Evolutionary conservation across 2,329 filamentous ascomycete species (phyloP), one percentile per base, ranked within the genome.

Genomic region (Cordyceps cateniannulata): DNA sequence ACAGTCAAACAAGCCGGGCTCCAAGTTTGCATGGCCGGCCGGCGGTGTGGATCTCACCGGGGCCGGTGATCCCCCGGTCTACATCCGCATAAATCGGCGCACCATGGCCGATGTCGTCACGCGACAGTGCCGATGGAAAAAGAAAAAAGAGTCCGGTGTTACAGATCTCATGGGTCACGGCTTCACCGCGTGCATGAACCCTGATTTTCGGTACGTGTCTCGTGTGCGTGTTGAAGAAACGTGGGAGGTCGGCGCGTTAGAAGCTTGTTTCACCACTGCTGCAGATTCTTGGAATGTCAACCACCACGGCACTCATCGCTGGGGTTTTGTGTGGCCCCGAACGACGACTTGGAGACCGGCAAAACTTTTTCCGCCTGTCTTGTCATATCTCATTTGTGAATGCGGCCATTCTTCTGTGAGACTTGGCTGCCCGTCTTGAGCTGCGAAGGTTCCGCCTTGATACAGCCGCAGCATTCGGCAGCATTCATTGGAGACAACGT

Each of bases 211-310:
- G 18, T 25, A 29, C 18, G 35, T 50, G 55, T 42, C 24, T 27
- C 24, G 24, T 42, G 56, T 59, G 45, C 32, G 20, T 44, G 47
- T 18, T 4, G 35, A 32, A 29, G 29, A 29, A 42, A 49, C 18
- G 20, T 25, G 22, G 18, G 38, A 35, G 10, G 20, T 14, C 5
- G 45, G 55, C 54, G 29, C 22, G 32, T 49, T 12, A 48, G 40
- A n/a, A 49, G 45, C 45, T 22, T 29, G 56, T 59, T 51, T 59
- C 56, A 59, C 35, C 32, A 32, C 18, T 59, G 56, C 56, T 18
- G 8, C 56, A 59, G 56, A 44, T 59, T 50, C 25, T 2, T 38
- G 48, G 25, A 14, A 10, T 32, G 22, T 9, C 47, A 5, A 47
- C 56, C 50, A 59, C 47, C 56, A 9, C 47, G 35, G 56, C n/a